phyloP scores from a whole-genome alignment of 2,329 filamentous ascomycete genomes.

The Trichoderma atroviride region DNA sequence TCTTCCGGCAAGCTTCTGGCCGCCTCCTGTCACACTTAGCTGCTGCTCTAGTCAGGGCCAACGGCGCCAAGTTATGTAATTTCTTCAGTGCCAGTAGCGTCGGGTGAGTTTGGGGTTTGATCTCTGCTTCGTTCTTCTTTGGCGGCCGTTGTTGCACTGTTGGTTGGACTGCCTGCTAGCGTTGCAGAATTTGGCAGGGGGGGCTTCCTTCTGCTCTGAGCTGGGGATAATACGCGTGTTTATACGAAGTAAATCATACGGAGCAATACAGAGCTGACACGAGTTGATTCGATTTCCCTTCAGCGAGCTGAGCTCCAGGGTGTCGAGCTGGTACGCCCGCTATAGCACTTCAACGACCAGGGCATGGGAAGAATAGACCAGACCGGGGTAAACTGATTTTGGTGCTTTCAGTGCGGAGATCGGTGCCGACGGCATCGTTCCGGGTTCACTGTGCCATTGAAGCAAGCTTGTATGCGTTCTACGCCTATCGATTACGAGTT shows the following conservation, averaged over 20 bases:
- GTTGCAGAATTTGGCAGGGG: not conserved
- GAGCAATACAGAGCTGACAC: not conserved
- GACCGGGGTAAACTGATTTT: not conserved
- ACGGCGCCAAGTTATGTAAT: slow-evolving; percentile 15
- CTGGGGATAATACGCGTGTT: not conserved
- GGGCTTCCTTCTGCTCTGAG: not conserved
- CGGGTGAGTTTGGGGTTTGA: not conserved
- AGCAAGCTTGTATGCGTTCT: not conserved
- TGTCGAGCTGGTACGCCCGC: not conserved
- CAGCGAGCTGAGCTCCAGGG: not conserved
- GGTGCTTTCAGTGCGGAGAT: not conserved
- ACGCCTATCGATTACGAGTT: not conserved
- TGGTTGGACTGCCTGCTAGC: not conserved
- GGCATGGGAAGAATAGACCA: not conserved
- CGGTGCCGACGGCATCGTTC: not conserved
- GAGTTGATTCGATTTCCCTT: not conserved
- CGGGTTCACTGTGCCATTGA: not conserved
- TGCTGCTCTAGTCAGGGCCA: not conserved
- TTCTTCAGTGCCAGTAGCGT: not conserved
- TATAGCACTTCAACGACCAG: not conserved
- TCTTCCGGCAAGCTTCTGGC: slow-evolving; percentile 19
- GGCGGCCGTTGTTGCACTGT: not conserved
- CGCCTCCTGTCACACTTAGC: slow-evolving; percentile 9
- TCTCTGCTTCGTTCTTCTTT: not conserved
- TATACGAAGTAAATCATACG: not conserved